Evolutionary conservation across 768 basidiomycete genomes (phyloP), one percentile per base, ranked within the genome.

Genomic region (Agrocybe pediades): DNA sequence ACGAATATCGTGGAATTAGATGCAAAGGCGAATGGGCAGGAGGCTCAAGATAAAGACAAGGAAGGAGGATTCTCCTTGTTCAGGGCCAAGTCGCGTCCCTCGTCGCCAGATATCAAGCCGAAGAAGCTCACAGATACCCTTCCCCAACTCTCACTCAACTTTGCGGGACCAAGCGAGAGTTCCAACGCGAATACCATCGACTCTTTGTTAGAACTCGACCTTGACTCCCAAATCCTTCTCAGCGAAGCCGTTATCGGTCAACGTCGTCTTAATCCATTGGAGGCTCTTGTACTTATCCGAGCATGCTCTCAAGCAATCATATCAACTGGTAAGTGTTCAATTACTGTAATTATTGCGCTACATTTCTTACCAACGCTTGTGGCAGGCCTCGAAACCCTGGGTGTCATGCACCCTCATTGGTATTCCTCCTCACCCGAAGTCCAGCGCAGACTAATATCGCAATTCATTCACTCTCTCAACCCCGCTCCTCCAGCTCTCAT

Each of bases 321-420:
- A 33, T 75, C 83, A 41, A 78, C 81, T 61, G 90, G 90, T 84
- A 71, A 25, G 82, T 67, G 9, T 41, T 57, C 40, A 44, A 56
- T 20, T 63, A 46, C 50, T 52, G 21, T 56, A 19, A 41, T 17
- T 61, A 25, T 30, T 15, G 15, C 29, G 7, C 7, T 30, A 30
- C 8, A 30, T 56, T 26, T 26, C 49, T 29, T 40, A 17, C 47
- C 56, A 47, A 45, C 42, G 29, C 36, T 59, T 56, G 39, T 51
- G 56, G 11, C 55, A 92, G 90, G 90, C n/a, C 75, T 91, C 46
- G 88, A 91, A 65, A 85, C 86, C 3, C 84, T 89, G 42, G 91
- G 90, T 17, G 77, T 92, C 42, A 92, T 92, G 88, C 87, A 88
- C 61, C 88, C 91, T 5, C 87, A 92, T 65, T 92, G 88, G 90